phyloP scores from a whole-genome alignment of 2,329 filamentous ascomycete species.

The Aspergillus fijiensis region DNA sequence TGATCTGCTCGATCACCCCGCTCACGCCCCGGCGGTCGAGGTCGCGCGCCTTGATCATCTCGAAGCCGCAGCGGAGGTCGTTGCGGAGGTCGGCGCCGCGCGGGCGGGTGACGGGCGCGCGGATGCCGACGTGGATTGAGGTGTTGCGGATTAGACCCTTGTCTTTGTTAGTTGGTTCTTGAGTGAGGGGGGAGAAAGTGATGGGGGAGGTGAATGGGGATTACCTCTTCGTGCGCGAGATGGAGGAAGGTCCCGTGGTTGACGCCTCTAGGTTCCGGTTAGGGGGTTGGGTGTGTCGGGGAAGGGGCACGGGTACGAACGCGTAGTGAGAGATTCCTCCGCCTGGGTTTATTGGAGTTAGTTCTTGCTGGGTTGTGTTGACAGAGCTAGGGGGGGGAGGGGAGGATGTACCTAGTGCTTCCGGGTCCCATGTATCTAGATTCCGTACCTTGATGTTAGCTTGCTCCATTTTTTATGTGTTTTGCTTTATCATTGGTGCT shows the following conservation, averaged over 20 bases:
- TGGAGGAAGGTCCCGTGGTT: constrained; percentile 60
- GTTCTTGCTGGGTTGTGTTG: constrained; percentile 21
- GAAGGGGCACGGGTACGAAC: constrained; percentile 24
- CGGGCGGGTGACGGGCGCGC: constrained; percentile 51
- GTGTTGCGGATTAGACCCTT: constrained; percentile 53
- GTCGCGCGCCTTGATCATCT: constrained; percentile 54
- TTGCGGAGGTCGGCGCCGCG: constrained; percentile 52
- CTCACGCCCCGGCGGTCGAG: constrained; percentile 51
- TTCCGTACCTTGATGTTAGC: too few relatives aligned
- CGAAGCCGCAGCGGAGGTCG: constrained; percentile 55
- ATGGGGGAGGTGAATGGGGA: too few relatives aligned
- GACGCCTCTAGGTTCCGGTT: constrained; percentile 38
- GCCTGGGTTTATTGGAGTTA: not conserved
- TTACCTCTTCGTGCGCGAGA: constrained; percentile 55
- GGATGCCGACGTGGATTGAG: constrained; percentile 58
- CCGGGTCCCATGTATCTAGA: constrained; percentile 55
- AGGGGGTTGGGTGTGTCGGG: too few relatives aligned
- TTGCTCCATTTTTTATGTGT: not conserved
- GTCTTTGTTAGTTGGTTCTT: not conserved
- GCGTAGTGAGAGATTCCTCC: constrained; percentile 29
- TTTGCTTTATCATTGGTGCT: too few relatives aligned
- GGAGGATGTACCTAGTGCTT: constrained; percentile 45
- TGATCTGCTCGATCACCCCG: constrained; percentile 51
- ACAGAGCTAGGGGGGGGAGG: too few relatives aligned
- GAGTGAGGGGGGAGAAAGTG: too few relatives aligned